phyloP scores from a whole-genome alignment of 1,284 basidiomycete species.

The Trametes polyzona region DNA sequence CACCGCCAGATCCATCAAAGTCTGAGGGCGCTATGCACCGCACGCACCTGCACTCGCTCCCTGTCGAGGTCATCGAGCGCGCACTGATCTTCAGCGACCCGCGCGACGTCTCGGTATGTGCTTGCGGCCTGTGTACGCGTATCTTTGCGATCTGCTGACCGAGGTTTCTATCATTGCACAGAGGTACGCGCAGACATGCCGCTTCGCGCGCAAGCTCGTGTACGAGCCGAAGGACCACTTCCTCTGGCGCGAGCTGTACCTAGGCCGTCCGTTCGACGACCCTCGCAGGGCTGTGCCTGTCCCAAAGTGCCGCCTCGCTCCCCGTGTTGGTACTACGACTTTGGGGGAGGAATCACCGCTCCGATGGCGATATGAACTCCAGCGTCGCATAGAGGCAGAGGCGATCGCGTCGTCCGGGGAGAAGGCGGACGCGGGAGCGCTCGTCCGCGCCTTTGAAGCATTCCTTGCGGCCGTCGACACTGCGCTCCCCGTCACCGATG shows the following conservation, averaged over 20 bases:
- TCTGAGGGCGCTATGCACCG: too few species aligned
- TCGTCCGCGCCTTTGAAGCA: constrained; percentile 43
- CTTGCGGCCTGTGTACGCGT: too few species aligned
- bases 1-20: too few species aligned
- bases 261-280: constrained; percentile 60
- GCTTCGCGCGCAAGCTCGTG: constrained; percentile 48
- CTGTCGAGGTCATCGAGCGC: constrained; percentile 59
- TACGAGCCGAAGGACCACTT: constrained; percentile 54
- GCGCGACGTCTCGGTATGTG: constrained; percentile 49
- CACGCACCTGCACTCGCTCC: constrained; percentile 38
- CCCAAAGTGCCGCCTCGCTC: constrained; percentile 20
- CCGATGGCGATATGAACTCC: constrained; percentile 37
- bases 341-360: too few species aligned
- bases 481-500: constrained; percentile 34
- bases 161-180: neutral
- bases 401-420: constrained; percentile 25
- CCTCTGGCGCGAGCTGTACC: constrained; percentile 68
- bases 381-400: constrained; percentile 37
- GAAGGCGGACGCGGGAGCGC: constrained; percentile 31
- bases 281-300: constrained; percentile 41
- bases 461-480: constrained; percentile 49
- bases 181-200: constrained; percentile 58
- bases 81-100: constrained; percentile 57
- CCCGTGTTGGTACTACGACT: too few species aligned
- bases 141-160: neutral